Evolutionary conservation across 768 basidiomycete species (phyloP).

Genomic region (Boletales sp.): DNA sequence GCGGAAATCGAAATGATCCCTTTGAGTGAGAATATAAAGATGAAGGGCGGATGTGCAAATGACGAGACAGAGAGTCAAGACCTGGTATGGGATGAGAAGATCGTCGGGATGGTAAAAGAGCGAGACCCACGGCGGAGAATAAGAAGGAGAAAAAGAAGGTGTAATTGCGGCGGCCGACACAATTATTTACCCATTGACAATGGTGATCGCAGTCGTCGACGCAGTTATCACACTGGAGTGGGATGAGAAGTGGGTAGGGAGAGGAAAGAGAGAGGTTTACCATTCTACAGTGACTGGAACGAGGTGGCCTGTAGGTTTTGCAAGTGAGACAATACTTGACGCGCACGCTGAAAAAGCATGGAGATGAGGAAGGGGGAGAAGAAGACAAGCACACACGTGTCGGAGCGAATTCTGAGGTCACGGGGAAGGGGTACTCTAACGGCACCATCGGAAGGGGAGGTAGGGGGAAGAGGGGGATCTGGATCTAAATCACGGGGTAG

Average conservation of each 20-base stretch:
- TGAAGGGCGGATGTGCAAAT: conserved; percentile 84
- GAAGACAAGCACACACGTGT: conserved; percentile 52
- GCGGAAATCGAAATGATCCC: conserved; percentile 46
- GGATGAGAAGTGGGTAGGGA: conserved; percentile 1
- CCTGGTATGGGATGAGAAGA: conserved; percentile 38
- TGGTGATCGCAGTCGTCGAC: conserved; percentile 95
- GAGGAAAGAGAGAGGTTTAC: conserved; percentile 37
- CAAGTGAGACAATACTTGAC: conserved; percentile 96
- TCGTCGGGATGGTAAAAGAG: no score
- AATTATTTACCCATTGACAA: conserved; percentile 92
- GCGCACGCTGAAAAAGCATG: conserved; percentile 54
- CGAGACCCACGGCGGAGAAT: conserved; percentile 60
- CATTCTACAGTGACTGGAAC: conserved; percentile 95
- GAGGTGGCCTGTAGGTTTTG: conserved; percentile 86
- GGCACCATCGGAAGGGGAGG: conserved; percentile 60
- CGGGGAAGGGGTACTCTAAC: conserved; percentile 68
- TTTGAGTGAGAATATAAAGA: conserved; percentile 61
- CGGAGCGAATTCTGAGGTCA: conserved; percentile 74
- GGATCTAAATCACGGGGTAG: conserved; percentile 85
- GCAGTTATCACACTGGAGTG: conserved; percentile 86
- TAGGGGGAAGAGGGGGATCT: conserved; percentile 72
- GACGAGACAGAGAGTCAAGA: conserved; percentile 68
- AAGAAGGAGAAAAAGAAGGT: conserved; percentile 88
- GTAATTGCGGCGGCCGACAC: conserved; percentile 93
- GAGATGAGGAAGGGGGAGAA: background rate